Percentiles rank a stretch among this genome's conserved stretches.
phyloP scores from a whole-genome alignment of 163 green algal genomes.

The Chlorella variabilis region DNA sequence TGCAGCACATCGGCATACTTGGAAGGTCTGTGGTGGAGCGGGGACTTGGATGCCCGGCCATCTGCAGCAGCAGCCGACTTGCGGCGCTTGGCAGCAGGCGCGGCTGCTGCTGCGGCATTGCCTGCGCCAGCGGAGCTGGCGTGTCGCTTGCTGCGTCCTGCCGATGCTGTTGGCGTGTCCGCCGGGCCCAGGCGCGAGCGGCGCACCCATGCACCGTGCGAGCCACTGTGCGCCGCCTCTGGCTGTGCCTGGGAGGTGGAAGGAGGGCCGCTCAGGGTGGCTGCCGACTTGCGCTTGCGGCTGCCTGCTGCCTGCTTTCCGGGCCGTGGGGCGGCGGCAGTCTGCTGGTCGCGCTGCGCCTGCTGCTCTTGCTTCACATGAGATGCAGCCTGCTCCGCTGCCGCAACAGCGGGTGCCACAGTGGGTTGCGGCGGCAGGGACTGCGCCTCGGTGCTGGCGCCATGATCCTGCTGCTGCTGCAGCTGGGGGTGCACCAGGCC shows the following conservation, averaged over 20 bases:
- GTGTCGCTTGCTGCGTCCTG: neutral
- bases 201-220: neutral
- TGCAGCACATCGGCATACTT: slow-evolving; percentile 24
- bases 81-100: neutral
- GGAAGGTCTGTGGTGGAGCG: slow-evolving; percentile 36
- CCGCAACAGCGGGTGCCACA: neutral
- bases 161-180: neutral
- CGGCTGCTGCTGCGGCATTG: neutral
- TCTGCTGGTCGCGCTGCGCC: neutral
- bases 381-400: neutral
- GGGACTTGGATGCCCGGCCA: neutral
- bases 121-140: too few relatives aligned
- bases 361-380: slow-evolving; percentile 7
- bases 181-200: neutral
- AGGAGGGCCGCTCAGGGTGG: neutral
- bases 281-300: neutral
- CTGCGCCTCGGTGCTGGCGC: neutral
- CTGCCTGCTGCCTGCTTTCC: neutral
- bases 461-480: neutral
- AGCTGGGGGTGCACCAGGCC: neutral
- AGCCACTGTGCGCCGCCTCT: neutral
- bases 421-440: neutral
- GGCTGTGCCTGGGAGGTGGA: neutral
- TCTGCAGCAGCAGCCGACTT: neutral
- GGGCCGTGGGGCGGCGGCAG: neutral